Percentiles rank a stretch among this genome's conserved stretches.
These are phyloP conservation scores for Daedalea quercina DNA, from an alignment of 768 basidiomycete genomes.

Conservation along the genomic window DNA sequence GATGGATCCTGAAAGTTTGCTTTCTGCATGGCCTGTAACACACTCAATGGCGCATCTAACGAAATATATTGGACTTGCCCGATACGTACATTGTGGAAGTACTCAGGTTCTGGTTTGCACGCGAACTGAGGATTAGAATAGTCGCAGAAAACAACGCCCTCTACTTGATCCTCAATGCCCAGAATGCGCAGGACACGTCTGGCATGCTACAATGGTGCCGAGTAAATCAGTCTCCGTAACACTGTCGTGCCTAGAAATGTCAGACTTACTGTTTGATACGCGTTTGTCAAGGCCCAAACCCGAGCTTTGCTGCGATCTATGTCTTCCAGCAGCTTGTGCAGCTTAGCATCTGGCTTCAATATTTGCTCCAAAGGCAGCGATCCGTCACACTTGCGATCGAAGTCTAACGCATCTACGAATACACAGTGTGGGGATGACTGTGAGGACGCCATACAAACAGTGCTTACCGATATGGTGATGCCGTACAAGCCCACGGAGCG, in stretches of 20 bases:
- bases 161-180: constrained; percentile 61
- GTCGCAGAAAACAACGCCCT: constrained; percentile 75
- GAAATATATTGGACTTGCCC: constrained; percentile 1
- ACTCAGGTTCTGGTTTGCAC: constrained; percentile 78
- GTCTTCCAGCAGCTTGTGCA: constrained; percentile 68
- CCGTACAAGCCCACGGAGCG: constrained; percentile 67
- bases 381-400: constrained; percentile 79
- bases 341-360: constrained; percentile 54
- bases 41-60: neutral
- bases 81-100: constrained; percentile 49
- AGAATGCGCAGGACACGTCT: constrained; percentile 72
- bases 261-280: constrained; percentile 59
- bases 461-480: constrained; percentile 67
- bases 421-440: neutral
- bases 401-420: constrained; percentile 68
- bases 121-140: constrained; percentile 59
- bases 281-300: constrained; percentile 88
- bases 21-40: constrained; percentile 52
- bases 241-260: neutral
- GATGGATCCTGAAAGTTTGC: constrained; percentile 58
- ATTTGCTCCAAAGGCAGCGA: constrained; percentile 77
- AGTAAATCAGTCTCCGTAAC: neutral
- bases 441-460: neutral
- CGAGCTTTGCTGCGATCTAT: constrained; percentile 69
- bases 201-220: constrained; percentile 53